Evolutionary conservation across 139 green algal species (phyloP).

Genomic region (Desmodesmus armatus): DNA sequence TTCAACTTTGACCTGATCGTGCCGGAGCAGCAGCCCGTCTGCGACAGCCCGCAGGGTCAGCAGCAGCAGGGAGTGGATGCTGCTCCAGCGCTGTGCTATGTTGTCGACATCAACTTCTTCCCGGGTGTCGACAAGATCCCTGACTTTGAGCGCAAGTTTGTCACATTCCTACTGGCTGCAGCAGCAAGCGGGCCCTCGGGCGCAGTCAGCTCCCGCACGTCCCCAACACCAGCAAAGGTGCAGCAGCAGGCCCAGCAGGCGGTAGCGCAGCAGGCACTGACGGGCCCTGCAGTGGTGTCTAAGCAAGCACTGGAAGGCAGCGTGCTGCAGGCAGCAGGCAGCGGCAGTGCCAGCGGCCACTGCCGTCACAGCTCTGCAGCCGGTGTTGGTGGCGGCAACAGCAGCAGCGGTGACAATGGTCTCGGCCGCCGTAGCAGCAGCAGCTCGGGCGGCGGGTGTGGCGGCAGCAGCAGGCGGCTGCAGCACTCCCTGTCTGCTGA

Average conservation of each 20-base stretch:
- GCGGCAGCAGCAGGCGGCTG: neutral
- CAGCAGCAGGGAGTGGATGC: constrained; percentile 10
- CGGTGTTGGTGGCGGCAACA: neutral
- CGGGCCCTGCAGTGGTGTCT: neutral
- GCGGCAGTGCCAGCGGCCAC: neutral
- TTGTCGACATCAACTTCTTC: constrained; percentile 71
- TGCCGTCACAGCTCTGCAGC: neutral
- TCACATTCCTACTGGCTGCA: constrained; percentile 56
- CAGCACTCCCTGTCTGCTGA: neutral
- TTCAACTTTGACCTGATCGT: constrained; percentile 94
- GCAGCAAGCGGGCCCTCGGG: neutral
- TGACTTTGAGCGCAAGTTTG: constrained; percentile 65
- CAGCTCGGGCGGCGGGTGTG: neutral
- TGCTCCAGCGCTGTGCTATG: constrained; percentile 55
- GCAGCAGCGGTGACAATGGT: neutral
- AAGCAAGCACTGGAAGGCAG: neutral
- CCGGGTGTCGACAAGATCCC: constrained; percentile 70
- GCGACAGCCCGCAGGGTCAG: neutral
- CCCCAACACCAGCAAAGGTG: neutral
- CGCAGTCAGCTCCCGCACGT: neutral
- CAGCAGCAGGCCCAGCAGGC: neutral
- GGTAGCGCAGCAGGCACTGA: neutral
- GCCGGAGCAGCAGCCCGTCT: constrained; percentile 46
- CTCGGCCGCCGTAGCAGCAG: neutral
- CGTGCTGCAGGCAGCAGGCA: neutral